Conservation (phyloP, 106 monocot genomes). For the Narthecium ossifragum region DNA sequence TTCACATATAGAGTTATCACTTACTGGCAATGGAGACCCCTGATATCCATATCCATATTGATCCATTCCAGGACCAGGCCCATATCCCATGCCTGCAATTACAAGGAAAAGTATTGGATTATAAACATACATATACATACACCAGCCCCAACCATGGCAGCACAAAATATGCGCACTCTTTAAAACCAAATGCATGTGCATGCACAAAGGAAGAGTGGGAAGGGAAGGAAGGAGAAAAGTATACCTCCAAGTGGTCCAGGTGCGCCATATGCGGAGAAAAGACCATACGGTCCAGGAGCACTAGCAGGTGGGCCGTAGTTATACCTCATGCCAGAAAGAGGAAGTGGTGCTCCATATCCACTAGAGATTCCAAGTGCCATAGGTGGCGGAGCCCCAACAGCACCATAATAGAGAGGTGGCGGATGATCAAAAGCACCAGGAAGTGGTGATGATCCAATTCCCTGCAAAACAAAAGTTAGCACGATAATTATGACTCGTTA, state of each 20-base stretch:
- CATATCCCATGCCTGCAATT: constrained; percentile 36
- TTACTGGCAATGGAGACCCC: constrained; percentile 64
- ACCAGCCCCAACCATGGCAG: too few species aligned
- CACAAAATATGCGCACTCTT: too few species aligned
- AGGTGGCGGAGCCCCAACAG: constrained; percentile 25
- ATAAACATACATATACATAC: constrained; percentile 1
- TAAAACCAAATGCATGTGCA: background rate
- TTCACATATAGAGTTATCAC: background rate
- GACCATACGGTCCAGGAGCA: constrained; percentile 39
- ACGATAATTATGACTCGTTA: background rate
- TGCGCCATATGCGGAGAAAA: constrained; percentile 43
- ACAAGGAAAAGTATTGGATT: constrained; percentile 1
- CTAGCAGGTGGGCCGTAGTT: constrained; percentile 28
- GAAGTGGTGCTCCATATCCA: constrained; percentile 27
- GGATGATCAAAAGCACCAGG: constrained; percentile 34
- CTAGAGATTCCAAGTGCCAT: constrained; percentile 29
- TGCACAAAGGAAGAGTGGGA: background rate
- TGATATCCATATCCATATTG: constrained; percentile 49
- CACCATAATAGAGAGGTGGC: constrained; percentile 29
- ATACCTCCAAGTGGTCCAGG: constrained; percentile 37
- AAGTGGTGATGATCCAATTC: constrained; percentile 18
- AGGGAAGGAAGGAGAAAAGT: constrained; percentile 16
- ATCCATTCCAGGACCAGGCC: constrained; percentile 33
- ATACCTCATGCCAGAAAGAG: constrained; percentile 42
- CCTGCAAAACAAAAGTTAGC: constrained; percentile 12